Conservation (phyloP, 108 stramenopile genomes). For the Conticribra guillardii region DNA sequence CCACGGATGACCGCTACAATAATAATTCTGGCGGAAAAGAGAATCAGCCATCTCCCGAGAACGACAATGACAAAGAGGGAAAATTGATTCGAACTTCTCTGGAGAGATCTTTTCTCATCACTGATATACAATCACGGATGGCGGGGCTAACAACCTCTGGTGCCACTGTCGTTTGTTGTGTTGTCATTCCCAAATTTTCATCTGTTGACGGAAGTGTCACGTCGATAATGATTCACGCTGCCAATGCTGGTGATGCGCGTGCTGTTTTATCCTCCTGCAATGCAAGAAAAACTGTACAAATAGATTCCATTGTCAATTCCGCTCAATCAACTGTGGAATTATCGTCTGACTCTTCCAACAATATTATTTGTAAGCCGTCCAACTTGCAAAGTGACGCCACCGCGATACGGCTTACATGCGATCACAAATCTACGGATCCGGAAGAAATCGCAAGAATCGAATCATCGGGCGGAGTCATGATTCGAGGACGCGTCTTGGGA, state of each 20-base stretch:
- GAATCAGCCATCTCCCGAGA: neutral
- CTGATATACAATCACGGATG: slow-evolving; percentile 85
- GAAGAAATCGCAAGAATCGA: slow-evolving; percentile 79
- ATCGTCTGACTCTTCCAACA: neutral
- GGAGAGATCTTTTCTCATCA: slow-evolving; percentile 90
- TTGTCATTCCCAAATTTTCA: slow-evolving; percentile 58
- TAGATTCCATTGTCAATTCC: neutral
- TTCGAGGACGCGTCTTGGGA: slow-evolving; percentile 83
- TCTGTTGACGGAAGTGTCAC: slow-evolving; percentile 10
- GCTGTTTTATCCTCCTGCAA: slow-evolving; percentile 73
- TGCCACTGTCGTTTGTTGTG: slow-evolving; percentile 92
- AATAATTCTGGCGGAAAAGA: slow-evolving; percentile 11
- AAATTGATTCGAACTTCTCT: slow-evolving; percentile 53
- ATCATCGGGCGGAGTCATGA: slow-evolving; percentile 81
- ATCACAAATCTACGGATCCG: slow-evolving; percentile 83
- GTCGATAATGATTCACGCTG: slow-evolving; percentile 71
- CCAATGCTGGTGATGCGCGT: slow-evolving; percentile 96
- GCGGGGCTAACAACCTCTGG: slow-evolving; percentile 84
- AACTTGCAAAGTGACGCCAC: too few species aligned
- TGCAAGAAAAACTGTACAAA: neutral
- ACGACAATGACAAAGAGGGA: slow-evolving; percentile 10
- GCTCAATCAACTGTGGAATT: neutral
- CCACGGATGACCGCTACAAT: slow-evolving; percentile 3
- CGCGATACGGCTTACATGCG: slow-evolving; percentile 68
- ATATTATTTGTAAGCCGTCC: too few species aligned